Base-by-base conservation (phyloP, 2,329 filamentous ascomycete genomes). In the Tolypocladium sp. region DNA sequence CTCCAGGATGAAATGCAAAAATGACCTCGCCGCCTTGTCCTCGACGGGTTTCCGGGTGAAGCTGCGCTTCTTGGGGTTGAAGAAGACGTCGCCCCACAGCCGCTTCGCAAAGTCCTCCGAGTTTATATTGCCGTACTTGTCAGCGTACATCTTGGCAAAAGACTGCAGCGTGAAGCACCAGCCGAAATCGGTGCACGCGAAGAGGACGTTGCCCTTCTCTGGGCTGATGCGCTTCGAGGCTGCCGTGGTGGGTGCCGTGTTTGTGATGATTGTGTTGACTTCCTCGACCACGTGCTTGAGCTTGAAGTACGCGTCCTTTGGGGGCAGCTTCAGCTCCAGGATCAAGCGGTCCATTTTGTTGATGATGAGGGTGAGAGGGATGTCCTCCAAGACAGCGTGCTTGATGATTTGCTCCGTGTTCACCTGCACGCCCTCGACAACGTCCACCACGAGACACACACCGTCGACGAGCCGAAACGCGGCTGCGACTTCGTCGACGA, bases 321-420 rank as follows among this genome's bases (percentile, higher is more conserved):
- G 94, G 2, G 94, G 94, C 17, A 99, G 82, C 73, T 96, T 96
- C 56, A 99, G 80, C 75, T 99, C 94, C 53, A 99, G 76, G 62
- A 99, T 96, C 61, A 99, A 77, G 30, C 94, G 87, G 68, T 99
- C 94, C 86, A 99, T 89, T 78, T 99, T 99, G 82, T 97, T 99
- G 75, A 99, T 83, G 59, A 99, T 86, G 62, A 99, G 78, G 0
- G 91, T 94, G 65, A 99, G 76, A 1, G 94, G 93, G 5, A 97
- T 80, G 66, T 92, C 90, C 71, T 97, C 91, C 35, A 96, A 80
- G 3, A 97, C 89, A 2, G 92, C 92, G 73, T 99, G 91, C 76
- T 91, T 96, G 76, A 99, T 97, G 67, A 96, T 92, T 72, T 97
- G 90, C 75, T 99, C 93, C 0, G 94, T 96, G 73, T 96, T 96